Base-by-base conservation (phyloP, 805 yeast genomes). In the Wickerhamomyces chaumierensis region DNA sequence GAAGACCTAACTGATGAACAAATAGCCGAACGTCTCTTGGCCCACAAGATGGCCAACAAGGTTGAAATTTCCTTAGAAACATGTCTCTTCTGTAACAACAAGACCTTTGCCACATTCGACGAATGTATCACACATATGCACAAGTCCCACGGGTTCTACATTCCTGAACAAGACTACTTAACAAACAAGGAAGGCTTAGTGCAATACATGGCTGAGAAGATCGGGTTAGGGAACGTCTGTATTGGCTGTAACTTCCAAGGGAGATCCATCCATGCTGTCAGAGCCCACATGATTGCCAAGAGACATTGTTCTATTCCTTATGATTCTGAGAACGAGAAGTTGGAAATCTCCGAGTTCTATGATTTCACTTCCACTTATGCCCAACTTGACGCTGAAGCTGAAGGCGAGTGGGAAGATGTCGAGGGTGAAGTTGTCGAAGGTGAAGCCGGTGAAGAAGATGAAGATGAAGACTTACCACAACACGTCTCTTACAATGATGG, bases 221-320 rank as follows among this genome's bases (percentile, higher is more conserved):
- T 92, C 42, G 92, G 95, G 17, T 71, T 84, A 37, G 98, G 98
- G 37, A 87, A 87, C 50, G 73, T 88, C 44, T 92, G 98, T 59
- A 64, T 92, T 40, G 73, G 71, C 25, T 92, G 98, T 58, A 67
- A 73, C 34, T 90, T 74, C 56, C 95, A 88, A 63, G 96, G 96
- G 19, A 72, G 77, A 52, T 73, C 82, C 23, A 56, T 90, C 21
- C 94, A 84, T 48, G 84, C 95, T 18, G 92, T 81, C 2, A 78
- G 95, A 52, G 88, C 86, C 20, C 98, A 92, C 57, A 87, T 92
- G 96, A 44, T 69, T 8, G 68, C 81, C 18, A 92, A 92, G 63
- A 75, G 82, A 46, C 98, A 92, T 59, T 82, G 88, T 65, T 73
- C 73, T 55, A 76, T 92, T 38, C 97, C 97, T 3, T 92, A 85